Evolutionary conservation across 805 yeast species (phyloP), one percentile per base, ranked within the genome.

Genomic region (Yamadazyma philogaea): DNA sequence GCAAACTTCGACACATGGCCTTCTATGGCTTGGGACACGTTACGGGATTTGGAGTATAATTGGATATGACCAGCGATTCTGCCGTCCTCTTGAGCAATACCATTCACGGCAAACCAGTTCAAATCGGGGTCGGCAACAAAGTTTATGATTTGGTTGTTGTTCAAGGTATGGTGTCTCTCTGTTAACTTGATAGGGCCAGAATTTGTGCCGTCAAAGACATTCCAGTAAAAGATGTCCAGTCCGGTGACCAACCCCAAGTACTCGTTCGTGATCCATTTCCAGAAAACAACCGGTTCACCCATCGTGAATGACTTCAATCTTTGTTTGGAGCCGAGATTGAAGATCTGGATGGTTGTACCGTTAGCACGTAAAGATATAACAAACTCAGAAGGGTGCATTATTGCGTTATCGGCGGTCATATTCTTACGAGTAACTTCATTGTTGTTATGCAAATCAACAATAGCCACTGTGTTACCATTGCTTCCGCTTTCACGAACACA

Each of bases 361-460:
- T 89, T 93, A 33, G 98, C 98, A 60, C 98, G 80, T 51, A 93
- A 79, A 12, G 96, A 88, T 55, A 93, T 89, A 49, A 90, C 88
- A 66, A 84, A 81, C 63, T 84, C 81, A n/a, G 68, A 59, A 26
- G 99, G 98, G 65, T 89, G 95, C 93, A 93, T 82, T 60, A 93
- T 93, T 39, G 97, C 98, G 49, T 89, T 86, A 67, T 93, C 99
- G 34, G 99, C 99, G 43, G 87, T 78, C 96, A 93, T 93, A 63
- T 87, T 85, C 67, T 93, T 91, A 60, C 95, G 82, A 17, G 86
- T 84, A 47, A 90, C 80, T 54, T 79, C 77, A 66, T 87, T 87
- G 70, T 81, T 81, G 60, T 86, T 81, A 50, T 79, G 75, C 57
- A 93, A 74, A 60, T 93, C 95, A 49, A 93, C 79, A 56, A 93